A percentile compares a stretch with the other conserved stretches of the same genome.
These are phyloP conservation scores for Crithidia bombi DNA, from an alignment of 208 protist species.

Conservation along the genomic window DNA sequence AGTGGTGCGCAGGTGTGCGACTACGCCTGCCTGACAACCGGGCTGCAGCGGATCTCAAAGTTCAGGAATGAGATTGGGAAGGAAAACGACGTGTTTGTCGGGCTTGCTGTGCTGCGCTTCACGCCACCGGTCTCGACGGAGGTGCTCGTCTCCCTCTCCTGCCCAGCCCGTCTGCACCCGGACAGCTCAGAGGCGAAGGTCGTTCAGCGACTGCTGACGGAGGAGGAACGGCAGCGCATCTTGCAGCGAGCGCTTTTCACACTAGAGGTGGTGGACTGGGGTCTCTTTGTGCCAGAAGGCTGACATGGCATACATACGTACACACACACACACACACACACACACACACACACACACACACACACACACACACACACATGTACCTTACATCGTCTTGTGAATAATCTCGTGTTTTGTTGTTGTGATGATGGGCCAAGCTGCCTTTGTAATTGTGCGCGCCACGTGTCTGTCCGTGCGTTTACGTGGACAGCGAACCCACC, in stretches of 20 bases:
- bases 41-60: slow-evolving; percentile 73
- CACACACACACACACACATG: no score
- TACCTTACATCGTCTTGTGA: no score
- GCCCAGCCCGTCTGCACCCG: slow-evolving; percentile 51
- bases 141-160: slow-evolving; percentile 67
- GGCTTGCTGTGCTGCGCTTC: slow-evolving; percentile 62
- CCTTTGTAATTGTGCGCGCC: no score
- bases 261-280: slow-evolving; percentile 63
- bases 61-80: slow-evolving; percentile 67
- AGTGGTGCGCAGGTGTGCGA: slow-evolving; percentile 34
- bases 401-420: no score
- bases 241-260: slow-evolving; percentile 38
- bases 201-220: slow-evolving; percentile 43
- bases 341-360: no score
- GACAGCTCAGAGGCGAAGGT: slow-evolving; percentile 64
- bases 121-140: slow-evolving; percentile 64
- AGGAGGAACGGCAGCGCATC: slow-evolving; percentile 41
- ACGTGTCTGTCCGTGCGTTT: no score
- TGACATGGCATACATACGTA: slow-evolving; percentile 4
- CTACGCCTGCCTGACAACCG: slow-evolving; percentile 52
- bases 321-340: slow-evolving; percentile 13
- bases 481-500: no score
- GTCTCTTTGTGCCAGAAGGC: slow-evolving; percentile 68
- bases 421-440: no score
- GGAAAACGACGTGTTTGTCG: slow-evolving; percentile 73